Conservation (phyloP, 164 flowering plant species). For the Cinnamomum chago region DNA sequence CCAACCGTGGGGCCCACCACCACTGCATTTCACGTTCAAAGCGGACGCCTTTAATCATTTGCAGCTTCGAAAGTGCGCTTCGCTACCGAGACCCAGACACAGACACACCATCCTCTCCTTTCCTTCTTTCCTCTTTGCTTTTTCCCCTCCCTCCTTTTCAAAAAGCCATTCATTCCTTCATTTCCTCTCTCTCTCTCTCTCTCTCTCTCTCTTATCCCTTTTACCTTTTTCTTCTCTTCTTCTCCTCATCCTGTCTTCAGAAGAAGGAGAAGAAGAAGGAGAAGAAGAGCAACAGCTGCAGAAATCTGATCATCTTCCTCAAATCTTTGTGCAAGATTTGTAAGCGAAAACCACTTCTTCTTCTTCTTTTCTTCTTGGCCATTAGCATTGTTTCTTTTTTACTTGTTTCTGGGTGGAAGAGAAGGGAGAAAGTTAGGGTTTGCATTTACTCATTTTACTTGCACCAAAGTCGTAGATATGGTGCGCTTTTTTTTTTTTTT, state of each 20-base stretch:
- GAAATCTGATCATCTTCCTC: background rate
- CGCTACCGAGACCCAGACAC: background rate
- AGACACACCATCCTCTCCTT: background rate
- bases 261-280: no score
- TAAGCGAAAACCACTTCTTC: background rate
- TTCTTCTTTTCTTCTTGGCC: background rate
- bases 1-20: background rate
- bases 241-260: background rate
- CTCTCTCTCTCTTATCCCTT: background rate
- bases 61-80: background rate
- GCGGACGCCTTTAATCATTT: background rate
- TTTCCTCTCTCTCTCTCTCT: background rate
- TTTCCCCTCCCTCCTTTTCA: background rate
- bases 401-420: background rate
- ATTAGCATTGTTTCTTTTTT: background rate
- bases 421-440: background rate
- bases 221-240: background rate
- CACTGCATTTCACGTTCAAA: background rate
- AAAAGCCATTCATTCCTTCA: background rate
- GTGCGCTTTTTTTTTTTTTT: background rate
- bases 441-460: background rate
- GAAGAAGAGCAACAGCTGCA: background rate
- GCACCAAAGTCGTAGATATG: background rate
- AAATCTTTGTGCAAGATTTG: background rate
- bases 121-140: background rate